These are phyloP conservation scores for Candida methanosorbosa DNA, from an alignment of 805 yeast species.

Conservation along the genomic window DNA sequence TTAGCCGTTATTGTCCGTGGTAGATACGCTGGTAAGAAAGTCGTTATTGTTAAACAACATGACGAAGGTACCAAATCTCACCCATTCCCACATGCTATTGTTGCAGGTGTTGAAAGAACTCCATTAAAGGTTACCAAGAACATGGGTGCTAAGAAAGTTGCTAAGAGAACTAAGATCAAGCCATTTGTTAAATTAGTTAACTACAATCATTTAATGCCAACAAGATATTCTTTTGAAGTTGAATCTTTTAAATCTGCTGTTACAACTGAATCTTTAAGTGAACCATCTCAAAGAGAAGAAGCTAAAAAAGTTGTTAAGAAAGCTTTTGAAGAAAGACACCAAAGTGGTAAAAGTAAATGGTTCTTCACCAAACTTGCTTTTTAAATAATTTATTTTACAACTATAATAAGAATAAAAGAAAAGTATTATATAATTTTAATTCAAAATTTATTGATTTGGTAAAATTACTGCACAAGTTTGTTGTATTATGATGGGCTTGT, in stretches of 20 bases:
- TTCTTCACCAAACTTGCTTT: conserved; percentile 81
- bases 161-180: conserved; percentile 97
- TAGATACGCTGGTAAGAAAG: conserved; percentile 99
- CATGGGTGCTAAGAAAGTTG: conserved; percentile 92
- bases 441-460: too few relatives aligned
- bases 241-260: conserved; percentile 89
- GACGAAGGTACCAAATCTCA: conserved; percentile 98
- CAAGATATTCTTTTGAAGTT: conserved; percentile 97
- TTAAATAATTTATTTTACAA: conserved; percentile 13
- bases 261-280: conserved; percentile 88
- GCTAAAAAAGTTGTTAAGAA: conserved; percentile 98
- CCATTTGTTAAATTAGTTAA: conserved; percentile 98
- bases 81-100: conserved; percentile 99
- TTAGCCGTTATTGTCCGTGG: conserved; percentile 98
- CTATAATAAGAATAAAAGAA: neutral
- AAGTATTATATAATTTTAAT: neutral
- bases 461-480: too few relatives aligned
- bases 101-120: conserved; percentile 98
- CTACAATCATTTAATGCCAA: conserved; percentile 99
- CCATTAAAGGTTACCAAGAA: conserved; percentile 95
- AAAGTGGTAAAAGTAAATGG: conserved; percentile 99
- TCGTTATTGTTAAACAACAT: conserved; percentile 95
- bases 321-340: conserved; percentile 99
- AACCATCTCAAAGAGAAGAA: conserved; percentile 97
- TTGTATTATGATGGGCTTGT: too few relatives aligned